These are phyloP conservation scores for Cryphonectria nitschkei DNA, from an alignment of 2,329 filamentous ascomycete genomes.

Conservation along the genomic window DNA sequence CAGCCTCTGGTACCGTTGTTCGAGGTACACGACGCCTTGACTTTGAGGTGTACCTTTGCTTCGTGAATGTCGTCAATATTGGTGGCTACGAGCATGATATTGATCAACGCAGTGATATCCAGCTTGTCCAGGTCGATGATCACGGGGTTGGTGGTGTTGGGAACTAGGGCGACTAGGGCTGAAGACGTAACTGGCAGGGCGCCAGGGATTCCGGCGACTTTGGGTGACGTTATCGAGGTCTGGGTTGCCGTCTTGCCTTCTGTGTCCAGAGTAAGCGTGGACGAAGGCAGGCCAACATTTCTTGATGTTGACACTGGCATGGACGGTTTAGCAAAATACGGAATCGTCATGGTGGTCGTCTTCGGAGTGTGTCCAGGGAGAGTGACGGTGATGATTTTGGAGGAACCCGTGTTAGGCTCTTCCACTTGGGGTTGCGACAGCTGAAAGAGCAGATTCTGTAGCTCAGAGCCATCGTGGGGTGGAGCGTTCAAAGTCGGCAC, in stretches of 20 bases:
- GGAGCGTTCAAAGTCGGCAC: neutral
- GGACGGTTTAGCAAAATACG: neutral
- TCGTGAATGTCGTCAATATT: conserved; percentile 13
- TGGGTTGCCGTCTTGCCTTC: no score
- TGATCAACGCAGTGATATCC: neutral
- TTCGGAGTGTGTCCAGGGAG: neutral
- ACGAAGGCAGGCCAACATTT: no score
- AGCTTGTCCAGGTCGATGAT: conserved; percentile 11
- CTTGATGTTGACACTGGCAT: neutral
- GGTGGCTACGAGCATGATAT: conserved; percentile 14
- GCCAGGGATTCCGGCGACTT: neutral
- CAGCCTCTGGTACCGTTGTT: neutral
- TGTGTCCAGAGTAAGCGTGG: neutral
- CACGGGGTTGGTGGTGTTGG: neutral
- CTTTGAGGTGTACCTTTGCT: conserved; percentile 7
- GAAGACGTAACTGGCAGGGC: neutral
- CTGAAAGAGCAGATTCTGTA: neutral
- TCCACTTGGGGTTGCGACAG: neutral
- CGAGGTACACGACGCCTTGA: neutral
- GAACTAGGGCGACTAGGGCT: neutral
- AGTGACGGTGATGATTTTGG: conserved; percentile 4
- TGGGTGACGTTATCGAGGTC: neutral
- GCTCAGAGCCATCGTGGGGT: neutral
- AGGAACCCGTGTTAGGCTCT: neutral
- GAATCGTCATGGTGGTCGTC: neutral